Conservation (phyloP, 495 filamentous ascomycete genomes). For the Parathielavia hyrcaniae region DNA sequence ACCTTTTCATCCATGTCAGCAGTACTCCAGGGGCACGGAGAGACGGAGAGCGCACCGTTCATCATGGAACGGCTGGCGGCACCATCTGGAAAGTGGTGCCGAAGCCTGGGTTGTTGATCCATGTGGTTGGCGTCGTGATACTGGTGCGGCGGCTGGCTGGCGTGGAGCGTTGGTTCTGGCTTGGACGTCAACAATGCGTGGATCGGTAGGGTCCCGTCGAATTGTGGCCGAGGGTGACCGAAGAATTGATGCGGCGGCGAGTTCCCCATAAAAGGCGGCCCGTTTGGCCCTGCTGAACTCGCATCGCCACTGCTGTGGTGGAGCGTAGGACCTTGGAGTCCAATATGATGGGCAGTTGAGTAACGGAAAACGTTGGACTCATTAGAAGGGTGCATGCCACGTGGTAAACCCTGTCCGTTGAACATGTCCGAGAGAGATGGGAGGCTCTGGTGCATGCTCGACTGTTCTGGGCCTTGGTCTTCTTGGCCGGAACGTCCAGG, state of each 20-base stretch:
- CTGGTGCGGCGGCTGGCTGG: constrained; percentile 10
- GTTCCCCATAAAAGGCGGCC: constrained; percentile 36
- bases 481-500: constrained; percentile 24
- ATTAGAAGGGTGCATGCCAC: constrained; percentile 8
- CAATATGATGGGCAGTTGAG: constrained; percentile 6
- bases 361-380: constrained; percentile 24
- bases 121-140: constrained; percentile 8
- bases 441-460: constrained; percentile 23
- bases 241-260: constrained; percentile 30
- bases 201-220: constrained; percentile 43
- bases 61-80: constrained; percentile 10
- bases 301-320: constrained; percentile 14
- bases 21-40: background rate
- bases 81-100: constrained; percentile 17
- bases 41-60: constrained; percentile 20
- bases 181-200: constrained; percentile 42
- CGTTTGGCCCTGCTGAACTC: constrained; percentile 33
- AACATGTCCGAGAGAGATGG: constrained; percentile 36
- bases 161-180: constrained; percentile 25
- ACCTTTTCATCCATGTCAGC: constrained; percentile 22
- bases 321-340: constrained; percentile 20
- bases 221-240: constrained; percentile 36
- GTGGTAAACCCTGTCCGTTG: constrained; percentile 21
- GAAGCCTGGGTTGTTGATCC: constrained; percentile 15
- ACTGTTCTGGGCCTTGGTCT: constrained; percentile 21